Conservation (phyloP, 495 filamentous ascomycete species). For the Podospora didyma region DNA sequence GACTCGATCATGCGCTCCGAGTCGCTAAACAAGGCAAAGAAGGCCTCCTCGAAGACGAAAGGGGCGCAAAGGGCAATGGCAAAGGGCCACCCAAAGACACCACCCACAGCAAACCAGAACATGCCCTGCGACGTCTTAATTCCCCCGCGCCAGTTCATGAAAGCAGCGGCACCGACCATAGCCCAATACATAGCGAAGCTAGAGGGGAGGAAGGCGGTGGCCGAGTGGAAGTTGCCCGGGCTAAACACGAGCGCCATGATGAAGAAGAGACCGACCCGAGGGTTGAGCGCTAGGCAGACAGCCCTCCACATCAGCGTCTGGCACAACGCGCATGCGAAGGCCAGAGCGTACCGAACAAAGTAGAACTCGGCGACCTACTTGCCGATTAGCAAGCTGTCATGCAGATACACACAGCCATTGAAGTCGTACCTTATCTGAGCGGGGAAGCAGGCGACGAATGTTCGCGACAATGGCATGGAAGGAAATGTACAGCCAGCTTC, state of each 20-base stretch:
- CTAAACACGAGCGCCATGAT: constrained; percentile 68
- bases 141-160: constrained; percentile 78
- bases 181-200: constrained; percentile 96
- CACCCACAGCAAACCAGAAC: constrained; percentile 88
- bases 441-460: constrained; percentile 57
- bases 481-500: constrained; percentile 92
- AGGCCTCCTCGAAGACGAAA: constrained; percentile 70
- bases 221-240: constrained; percentile 91
- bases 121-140: constrained; percentile 76
- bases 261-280: constrained; percentile 79
- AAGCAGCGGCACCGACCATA: constrained; percentile 80
- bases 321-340: constrained; percentile 69
- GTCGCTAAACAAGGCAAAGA: constrained; percentile 56
- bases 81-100: constrained; percentile 94
- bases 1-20: constrained; percentile 54
- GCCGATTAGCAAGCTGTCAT: constrained; percentile 32
- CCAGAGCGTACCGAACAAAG: constrained; percentile 70
- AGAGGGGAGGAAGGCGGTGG: constrained; percentile 81
- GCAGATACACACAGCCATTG: neutral
- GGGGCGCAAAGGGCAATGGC: constrained; percentile 78
- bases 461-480: constrained; percentile 73
- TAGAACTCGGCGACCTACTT: constrained; percentile 68
- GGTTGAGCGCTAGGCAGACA: constrained; percentile 68
- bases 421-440: constrained; percentile 44
- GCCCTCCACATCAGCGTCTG: constrained; percentile 76